Evolutionary conservation across 371 early-diverging fungal genomes (phyloP), one percentile per base, ranked within the genome.

Genomic region (Mortierella polycephala): DNA sequence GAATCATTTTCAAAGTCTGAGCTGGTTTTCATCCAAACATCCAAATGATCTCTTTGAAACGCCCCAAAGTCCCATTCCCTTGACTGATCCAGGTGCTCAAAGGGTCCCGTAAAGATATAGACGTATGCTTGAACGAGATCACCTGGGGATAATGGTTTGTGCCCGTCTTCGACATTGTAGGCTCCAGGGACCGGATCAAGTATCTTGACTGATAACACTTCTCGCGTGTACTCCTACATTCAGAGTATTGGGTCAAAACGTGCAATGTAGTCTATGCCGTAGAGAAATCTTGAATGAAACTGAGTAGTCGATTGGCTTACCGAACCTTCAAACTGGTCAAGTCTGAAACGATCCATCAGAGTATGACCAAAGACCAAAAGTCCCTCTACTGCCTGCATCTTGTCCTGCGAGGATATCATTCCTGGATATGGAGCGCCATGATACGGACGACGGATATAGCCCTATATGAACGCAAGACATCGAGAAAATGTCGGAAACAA

Each of bases 301-400:
- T 23, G 45, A 5, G 54, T 6, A 41, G 7, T 9, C 14, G 4
- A 0, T 18, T 7, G 20, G 40, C 64, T 52, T 68, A 76, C 76
- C 18, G 57, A 61, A 44, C 79, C 79, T 51, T 79, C 79, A 52
- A 79, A 79, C 52, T 72, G 73, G 50, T 79, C 79, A 14, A 79
- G 62, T 18, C 73, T 60, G 44, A 65, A 57, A 7, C 68, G 68
- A 46, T 79, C 73, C 65, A 79, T 72, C 20, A 68, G 20, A n/a
- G 69, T 62, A 55, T 68, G 79, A 12, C 79, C 79, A 60, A 72
- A 79, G 37, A 79, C 58, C 49, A 79, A 42, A 10, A 72, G 47
- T 0, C 79, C 79, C 11, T 79, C 73, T 8, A 79, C 73, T 1
- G 47, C 10, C 16, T 50, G 60, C 1, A 57, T 47, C 7, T 42